These are phyloP conservation scores for Wickerhamomyces sydowiorum DNA, from an alignment of 805 yeast genomes.

Conservation along the genomic window DNA sequence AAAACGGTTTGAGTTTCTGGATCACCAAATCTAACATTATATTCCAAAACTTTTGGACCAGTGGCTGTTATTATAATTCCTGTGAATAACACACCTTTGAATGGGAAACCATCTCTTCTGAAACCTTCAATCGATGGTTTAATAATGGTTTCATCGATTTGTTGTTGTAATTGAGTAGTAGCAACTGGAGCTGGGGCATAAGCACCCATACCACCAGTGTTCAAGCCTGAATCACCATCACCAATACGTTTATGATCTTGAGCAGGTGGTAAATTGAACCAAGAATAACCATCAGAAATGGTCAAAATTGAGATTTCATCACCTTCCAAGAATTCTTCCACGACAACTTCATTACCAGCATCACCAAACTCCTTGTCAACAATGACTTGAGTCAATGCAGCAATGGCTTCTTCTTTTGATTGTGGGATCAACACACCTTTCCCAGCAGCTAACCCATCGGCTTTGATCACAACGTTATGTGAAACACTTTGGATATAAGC, in stretches of 20 bases:
- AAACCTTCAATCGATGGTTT: constrained; percentile 93
- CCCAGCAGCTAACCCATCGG: constrained; percentile 98
- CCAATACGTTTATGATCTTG: constrained; percentile 97
- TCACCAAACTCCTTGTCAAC: constrained; percentile 80
- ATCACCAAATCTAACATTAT: constrained; percentile 97
- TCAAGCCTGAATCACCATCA: constrained; percentile 88
- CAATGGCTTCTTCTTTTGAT: constrained; percentile 75
- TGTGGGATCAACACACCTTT: constrained; percentile 95
- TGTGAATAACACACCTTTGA: constrained; percentile 92
- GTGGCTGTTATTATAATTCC: constrained; percentile 86
- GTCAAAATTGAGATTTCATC: constrained; percentile 94
- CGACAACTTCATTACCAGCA: constrained; percentile 93
- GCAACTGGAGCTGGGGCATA: constrained; percentile 98
- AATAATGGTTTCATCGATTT: constrained; percentile 70
- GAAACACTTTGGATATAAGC: constrained; percentile 58
- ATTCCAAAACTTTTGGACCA: constrained; percentile 94
- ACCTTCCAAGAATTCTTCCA: constrained; percentile 95
- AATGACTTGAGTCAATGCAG: constrained; percentile 85
- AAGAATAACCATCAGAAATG: constrained; percentile 88
- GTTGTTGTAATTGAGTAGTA: constrained; percentile 61
- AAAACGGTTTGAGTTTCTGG: constrained; percentile 98
- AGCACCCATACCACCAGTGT: constrained; percentile 99
- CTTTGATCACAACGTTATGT: constrained; percentile 86
- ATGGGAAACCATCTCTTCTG: constrained; percentile 93
- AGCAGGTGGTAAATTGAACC: constrained; percentile 89